A percentile compares a stretch with the other conserved stretches of the same genome.
Conservation (phyloP, 2,329 filamentous ascomycete genomes). For the Dactylellina parvicollis region DNA sequence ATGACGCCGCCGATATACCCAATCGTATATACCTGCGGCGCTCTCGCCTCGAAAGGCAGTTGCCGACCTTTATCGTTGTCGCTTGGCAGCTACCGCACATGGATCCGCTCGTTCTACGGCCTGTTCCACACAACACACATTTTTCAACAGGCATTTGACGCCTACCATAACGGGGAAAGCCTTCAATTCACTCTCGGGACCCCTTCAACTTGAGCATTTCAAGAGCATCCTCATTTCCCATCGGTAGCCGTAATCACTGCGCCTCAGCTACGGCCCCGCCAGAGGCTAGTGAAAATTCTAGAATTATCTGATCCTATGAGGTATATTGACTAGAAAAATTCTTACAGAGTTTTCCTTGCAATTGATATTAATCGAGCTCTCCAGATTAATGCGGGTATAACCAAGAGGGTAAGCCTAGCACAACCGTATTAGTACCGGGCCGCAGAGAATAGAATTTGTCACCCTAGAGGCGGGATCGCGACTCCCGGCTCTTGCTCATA, state of each 20-base stretch:
- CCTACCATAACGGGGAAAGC: slow-evolving; percentile 39
- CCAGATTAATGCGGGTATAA: background rate
- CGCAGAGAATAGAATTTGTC: background rate
- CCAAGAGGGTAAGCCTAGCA: background rate
- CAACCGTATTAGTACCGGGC: slow-evolving; percentile 10
- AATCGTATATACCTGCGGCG: slow-evolving; percentile 16
- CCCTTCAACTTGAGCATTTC: too few species aligned
- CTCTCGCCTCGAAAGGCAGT: slow-evolving; percentile 42
- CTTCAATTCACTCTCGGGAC: background rate
- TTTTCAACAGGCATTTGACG: slow-evolving; percentile 42
- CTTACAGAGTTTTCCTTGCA: slow-evolving; percentile 31
- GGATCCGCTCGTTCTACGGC: slow-evolving; percentile 1
- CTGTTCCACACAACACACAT: slow-evolving; percentile 48
- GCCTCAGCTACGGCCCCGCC: background rate
- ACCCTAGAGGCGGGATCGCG: background rate
- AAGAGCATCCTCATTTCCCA: background rate
- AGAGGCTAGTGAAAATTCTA: background rate
- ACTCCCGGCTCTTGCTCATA: background rate
- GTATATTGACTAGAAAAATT: slow-evolving; percentile 22
- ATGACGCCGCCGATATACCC: background rate
- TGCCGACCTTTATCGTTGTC: slow-evolving; percentile 11
- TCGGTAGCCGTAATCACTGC: slow-evolving; percentile 4
- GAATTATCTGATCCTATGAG: slow-evolving; percentile 3
- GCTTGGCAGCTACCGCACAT: slow-evolving; percentile 28
- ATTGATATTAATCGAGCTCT: too few species aligned